phyloP scores from a whole-genome alignment of 768 basidiomycete genomes.

The Dacryopinax primogenitus region DNA sequence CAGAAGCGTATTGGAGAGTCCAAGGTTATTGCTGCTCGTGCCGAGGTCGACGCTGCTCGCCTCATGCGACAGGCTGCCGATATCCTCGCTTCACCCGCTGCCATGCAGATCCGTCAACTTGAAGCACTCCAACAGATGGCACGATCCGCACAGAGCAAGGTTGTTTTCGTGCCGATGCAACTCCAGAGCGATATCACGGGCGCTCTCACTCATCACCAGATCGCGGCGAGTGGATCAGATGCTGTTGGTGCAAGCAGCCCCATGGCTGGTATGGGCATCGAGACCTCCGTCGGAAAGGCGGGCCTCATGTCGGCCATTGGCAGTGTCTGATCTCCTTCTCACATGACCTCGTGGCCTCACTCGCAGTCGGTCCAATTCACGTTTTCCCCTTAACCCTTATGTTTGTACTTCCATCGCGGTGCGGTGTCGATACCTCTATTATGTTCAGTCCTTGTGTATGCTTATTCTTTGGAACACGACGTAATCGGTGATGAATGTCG shows the following conservation, averaged over 20 bases:
- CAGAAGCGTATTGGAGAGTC: constrained; percentile 95
- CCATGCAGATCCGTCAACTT: constrained; percentile 95
- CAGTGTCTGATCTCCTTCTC: not conserved
- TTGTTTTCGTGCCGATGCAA: constrained; percentile 81
- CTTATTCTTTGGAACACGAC: not conserved
- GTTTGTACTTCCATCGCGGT: not conserved
- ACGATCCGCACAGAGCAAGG: constrained; percentile 74
- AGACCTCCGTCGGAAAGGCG: not conserved
- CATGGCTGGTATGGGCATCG: not conserved
- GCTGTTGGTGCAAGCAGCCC: not conserved
- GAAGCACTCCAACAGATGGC: constrained; percentile 96
- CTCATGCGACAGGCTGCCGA: constrained; percentile 96
- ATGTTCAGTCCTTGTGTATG: not conserved
- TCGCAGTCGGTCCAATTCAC: too few species aligned
- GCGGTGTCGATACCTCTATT: not conserved
- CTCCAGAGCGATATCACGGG: constrained; percentile 15
- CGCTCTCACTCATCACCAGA: not conserved
- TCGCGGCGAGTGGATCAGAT: not conserved
- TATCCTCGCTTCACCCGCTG: constrained; percentile 84
- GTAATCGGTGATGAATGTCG: not conserved
- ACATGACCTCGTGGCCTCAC: not conserved
- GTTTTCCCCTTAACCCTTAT: not conserved
- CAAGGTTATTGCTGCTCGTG: constrained; percentile 90
- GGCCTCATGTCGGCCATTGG: not conserved
- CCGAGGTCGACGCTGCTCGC: constrained; percentile 87